Conservation (phyloP, 805 yeast genomes). For the Nakazawaea wyomingensis region DNA sequence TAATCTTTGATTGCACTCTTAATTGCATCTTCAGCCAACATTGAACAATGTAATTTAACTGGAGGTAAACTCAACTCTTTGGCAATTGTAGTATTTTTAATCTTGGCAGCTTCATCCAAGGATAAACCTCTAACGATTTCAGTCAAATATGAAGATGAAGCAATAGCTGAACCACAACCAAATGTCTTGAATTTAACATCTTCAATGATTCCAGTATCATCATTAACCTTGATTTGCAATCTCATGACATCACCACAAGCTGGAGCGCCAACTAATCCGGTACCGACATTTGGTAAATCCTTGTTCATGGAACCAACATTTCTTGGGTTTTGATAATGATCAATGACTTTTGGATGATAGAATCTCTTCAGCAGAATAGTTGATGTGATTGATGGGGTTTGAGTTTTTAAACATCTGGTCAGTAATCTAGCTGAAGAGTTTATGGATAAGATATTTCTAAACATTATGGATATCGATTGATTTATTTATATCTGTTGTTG, state of each 20-base stretch:
- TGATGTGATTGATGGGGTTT: neutral
- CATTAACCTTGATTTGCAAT: constrained; percentile 89
- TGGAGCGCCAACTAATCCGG: constrained; percentile 98
- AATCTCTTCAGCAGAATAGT: constrained; percentile 21
- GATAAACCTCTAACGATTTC: constrained; percentile 94
- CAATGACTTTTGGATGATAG: constrained; percentile 93
- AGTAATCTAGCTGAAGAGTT: neutral
- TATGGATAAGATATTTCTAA: neutral
- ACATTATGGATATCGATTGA: neutral
- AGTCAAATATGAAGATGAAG: constrained; percentile 91
- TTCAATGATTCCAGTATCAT: constrained; percentile 82
- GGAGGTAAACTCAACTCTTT: constrained; percentile 94
- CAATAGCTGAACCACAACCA: constrained; percentile 99
- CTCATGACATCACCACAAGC: constrained; percentile 99
- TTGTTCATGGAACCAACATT: constrained; percentile 93
- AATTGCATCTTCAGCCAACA: constrained; percentile 99
- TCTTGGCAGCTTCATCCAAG: constrained; percentile 85
- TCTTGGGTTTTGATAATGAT: constrained; percentile 94
- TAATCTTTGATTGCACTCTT: constrained; percentile 96
- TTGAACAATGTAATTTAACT: constrained; percentile 94
- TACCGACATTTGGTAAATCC: constrained; percentile 72
- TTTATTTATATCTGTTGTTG: no score
- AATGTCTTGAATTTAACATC: constrained; percentile 97
- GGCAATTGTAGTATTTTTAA: constrained; percentile 92
- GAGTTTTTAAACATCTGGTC: neutral